A percentile compares a stretch with the other conserved stretches of the same genome.
phyloP scores from a whole-genome alignment of 2,329 filamentous ascomycete species.

The Tolypocladium sp. region DNA sequence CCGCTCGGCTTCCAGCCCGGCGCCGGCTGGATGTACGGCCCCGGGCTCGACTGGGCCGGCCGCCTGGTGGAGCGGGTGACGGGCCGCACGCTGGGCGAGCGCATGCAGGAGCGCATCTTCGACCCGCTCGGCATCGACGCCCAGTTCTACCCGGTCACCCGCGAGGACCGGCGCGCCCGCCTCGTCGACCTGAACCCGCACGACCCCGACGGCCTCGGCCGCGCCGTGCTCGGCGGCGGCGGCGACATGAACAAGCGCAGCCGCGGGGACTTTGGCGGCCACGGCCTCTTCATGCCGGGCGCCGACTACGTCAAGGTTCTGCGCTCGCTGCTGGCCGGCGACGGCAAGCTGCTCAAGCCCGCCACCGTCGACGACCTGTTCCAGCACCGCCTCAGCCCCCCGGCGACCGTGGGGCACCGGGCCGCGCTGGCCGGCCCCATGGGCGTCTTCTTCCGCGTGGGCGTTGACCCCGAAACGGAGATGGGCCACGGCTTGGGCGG shows the following conservation, averaged over 20 bases:
- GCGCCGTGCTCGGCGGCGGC: constrained; percentile 12
- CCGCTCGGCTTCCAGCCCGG: constrained; percentile 37
- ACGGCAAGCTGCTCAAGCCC: constrained; percentile 34
- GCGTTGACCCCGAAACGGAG: constrained; percentile 19
- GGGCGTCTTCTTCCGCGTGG: constrained; percentile 26
- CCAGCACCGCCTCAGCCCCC: constrained; percentile 29
- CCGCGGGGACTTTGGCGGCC: constrained; percentile 26
- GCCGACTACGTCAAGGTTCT: constrained; percentile 29
- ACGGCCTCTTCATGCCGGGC: constrained; percentile 31
- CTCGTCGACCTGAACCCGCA: constrained; percentile 27
- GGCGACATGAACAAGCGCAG: constrained; percentile 17
- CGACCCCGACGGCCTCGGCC: constrained; percentile 17
- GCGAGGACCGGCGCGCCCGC: constrained; percentile 27
- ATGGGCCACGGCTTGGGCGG: constrained; percentile 31
- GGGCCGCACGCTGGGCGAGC: constrained; percentile 23
- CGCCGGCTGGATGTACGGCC: constrained; percentile 39
- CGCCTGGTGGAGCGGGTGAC: constrained; percentile 30
- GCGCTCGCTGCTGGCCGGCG: constrained; percentile 36
- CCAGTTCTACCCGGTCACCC: constrained; percentile 22
- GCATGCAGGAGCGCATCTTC: constrained; percentile 28
- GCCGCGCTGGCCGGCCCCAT: constrained; percentile 18
- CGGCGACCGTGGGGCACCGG: constrained; percentile 15
- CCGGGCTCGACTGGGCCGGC: constrained; percentile 37
- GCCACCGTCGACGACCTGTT: constrained; percentile 36
- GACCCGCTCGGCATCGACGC: constrained; percentile 26